These are phyloP conservation scores for Glutinoglossum americanum DNA, from an alignment of 495 filamentous ascomycete genomes.

Conservation along the genomic window DNA sequence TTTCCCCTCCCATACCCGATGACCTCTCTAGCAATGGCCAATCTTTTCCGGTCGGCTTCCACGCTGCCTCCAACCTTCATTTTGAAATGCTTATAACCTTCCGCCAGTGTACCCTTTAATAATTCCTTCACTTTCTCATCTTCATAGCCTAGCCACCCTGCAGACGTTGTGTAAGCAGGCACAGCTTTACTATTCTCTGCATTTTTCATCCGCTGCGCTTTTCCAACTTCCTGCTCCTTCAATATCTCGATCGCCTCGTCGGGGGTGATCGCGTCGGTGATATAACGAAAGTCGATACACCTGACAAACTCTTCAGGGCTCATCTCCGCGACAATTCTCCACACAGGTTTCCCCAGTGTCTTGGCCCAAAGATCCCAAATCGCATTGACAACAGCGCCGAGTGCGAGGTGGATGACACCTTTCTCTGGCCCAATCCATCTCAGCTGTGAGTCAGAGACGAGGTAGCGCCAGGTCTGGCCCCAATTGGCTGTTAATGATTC, in stretches of 20 bases:
- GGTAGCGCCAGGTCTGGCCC: slow-evolving; percentile 77
- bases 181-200: slow-evolving; percentile 51
- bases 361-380: slow-evolving; percentile 95
- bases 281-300: slow-evolving; percentile 86
- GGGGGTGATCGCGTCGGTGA: slow-evolving; percentile 79
- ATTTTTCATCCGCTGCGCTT: slow-evolving; percentile 43
- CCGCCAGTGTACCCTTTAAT: slow-evolving; percentile 44
- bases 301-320: slow-evolving; percentile 63
- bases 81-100: slow-evolving; percentile 81
- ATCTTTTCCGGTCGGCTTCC: slow-evolving; percentile 43
- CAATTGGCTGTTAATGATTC: slow-evolving; percentile 57
- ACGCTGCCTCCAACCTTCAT: slow-evolving; percentile 63
- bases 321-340: slow-evolving; percentile 80
- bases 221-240: slow-evolving; percentile 34
- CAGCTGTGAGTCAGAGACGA: slow-evolving; percentile 73
- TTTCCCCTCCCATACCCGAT: slow-evolving; percentile 77
- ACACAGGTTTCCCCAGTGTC: slow-evolving; percentile 63
- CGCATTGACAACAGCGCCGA: slow-evolving; percentile 79
- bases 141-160: slow-evolving; percentile 85
- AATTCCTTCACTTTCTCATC: slow-evolving; percentile 63
- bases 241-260: slow-evolving; percentile 62
- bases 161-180: slow-evolving; percentile 77
- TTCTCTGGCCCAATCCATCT: slow-evolving; percentile 95
- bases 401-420: slow-evolving; percentile 81
- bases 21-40: slow-evolving; percentile 55